Conservation (phyloP, 1,139 yeast genomes). For the Tardiomyces blankii region DNA sequence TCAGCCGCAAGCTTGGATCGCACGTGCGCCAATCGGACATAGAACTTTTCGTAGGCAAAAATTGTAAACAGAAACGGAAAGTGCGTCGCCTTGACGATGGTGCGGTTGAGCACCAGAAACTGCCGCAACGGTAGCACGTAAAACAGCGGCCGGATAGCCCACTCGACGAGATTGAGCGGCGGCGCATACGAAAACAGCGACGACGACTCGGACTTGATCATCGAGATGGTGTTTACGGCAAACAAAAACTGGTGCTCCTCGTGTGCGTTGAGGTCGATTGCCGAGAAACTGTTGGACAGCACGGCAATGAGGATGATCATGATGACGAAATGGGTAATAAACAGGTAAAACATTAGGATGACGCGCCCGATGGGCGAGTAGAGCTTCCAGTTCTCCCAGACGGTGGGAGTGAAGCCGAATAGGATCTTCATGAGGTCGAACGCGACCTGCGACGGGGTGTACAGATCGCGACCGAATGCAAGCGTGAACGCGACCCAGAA, state of each 20-base stretch:
- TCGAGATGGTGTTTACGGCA: constrained; percentile 30
- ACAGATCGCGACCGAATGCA: constrained; percentile 37
- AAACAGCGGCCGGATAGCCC: constrained; percentile 24
- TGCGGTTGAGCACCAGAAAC: constrained; percentile 25
- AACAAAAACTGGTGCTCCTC: constrained; percentile 30
- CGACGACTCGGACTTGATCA: constrained; percentile 30
- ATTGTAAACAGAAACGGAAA: constrained; percentile 26
- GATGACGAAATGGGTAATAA: constrained; percentile 46
- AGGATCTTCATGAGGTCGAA: constrained; percentile 45
- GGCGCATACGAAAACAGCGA: constrained; percentile 29
- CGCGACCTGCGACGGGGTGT: constrained; percentile 39
- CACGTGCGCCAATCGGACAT: constrained; percentile 6
- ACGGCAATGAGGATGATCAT: constrained; percentile 51
- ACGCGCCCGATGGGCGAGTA: constrained; percentile 40
- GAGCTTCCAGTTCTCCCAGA: constrained; percentile 49
- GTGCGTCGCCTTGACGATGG: constrained; percentile 28
- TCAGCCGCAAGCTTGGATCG: not conserved
- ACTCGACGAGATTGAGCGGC: constrained; percentile 27
- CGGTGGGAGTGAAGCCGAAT: constrained; percentile 55
- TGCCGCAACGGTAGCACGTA: constrained; percentile 23
- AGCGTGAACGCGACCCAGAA: constrained; percentile 45
- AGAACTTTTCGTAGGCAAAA: constrained; percentile 25
- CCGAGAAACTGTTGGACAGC: constrained; percentile 30
- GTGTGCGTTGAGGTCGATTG: constrained; percentile 25
- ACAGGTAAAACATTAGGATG: constrained; percentile 42